Evolutionary conservation across 2,329 filamentous ascomycete species (phyloP).

Genomic region (Escovopsis sp.): DNA sequence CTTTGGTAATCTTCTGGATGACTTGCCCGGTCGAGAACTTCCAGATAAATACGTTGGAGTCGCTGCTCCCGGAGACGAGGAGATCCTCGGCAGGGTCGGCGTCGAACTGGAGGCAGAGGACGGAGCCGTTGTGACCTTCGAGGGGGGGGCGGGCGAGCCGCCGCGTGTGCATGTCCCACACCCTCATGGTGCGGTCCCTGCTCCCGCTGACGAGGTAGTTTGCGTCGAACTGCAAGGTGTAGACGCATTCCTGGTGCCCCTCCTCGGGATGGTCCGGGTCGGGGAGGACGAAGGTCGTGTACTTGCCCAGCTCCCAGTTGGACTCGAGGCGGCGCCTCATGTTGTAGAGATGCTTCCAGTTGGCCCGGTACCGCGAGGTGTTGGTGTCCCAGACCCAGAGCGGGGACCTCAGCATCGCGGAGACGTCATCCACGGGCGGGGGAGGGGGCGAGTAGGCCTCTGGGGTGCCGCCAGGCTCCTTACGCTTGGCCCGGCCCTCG

Average conservation of each 20-base stretch:
- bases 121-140: slow-evolving; percentile 65
- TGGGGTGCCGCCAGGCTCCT: slow-evolving; percentile 19
- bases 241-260: slow-evolving; percentile 84
- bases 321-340: slow-evolving; percentile 72
- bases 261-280: slow-evolving; percentile 68
- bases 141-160: slow-evolving; percentile 64
- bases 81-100: slow-evolving; percentile 74
- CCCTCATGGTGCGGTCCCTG: slow-evolving; percentile 70
- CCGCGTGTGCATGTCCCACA: slow-evolving; percentile 78
- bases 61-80: slow-evolving; percentile 90
- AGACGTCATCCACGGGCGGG: slow-evolving; percentile 14
- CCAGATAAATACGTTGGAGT: slow-evolving; percentile 84
- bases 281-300: slow-evolving; percentile 76
- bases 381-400: slow-evolving; percentile 36
- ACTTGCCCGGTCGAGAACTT: slow-evolving; percentile 79
- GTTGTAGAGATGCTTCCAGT: slow-evolving; percentile 89
- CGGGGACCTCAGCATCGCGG: slow-evolving; percentile 26
- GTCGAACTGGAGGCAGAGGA: slow-evolving; percentile 91
- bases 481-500: slow-evolving; percentile 21
- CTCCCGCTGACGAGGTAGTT: slow-evolving; percentile 88
- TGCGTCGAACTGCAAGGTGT: slow-evolving; percentile 78
- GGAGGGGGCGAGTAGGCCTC: slow-evolving; percentile 18
- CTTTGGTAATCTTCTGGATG: slow-evolving; percentile 58
- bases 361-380: slow-evolving; percentile 47
- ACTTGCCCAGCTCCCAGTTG: slow-evolving; percentile 80